phyloP scores from a whole-genome alignment of 768 basidiomycete genomes.

The Lentinula aciculospora region DNA sequence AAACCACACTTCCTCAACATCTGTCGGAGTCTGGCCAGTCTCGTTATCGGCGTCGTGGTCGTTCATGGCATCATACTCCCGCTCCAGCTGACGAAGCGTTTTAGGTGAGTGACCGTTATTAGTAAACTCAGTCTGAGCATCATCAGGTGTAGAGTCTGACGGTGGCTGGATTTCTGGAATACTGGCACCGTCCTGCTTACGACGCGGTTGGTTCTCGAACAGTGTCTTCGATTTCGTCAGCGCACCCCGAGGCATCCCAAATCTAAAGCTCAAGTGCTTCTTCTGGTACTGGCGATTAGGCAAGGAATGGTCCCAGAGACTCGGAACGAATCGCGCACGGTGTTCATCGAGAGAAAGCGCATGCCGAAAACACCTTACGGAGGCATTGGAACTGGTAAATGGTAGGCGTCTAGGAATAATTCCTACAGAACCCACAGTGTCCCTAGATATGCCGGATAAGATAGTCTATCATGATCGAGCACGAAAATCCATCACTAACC shows the following conservation, averaged over 20 bases:
- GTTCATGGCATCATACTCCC: not conserved
- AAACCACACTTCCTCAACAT: conserved; percentile 10
- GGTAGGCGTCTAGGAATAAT: conserved; percentile 48
- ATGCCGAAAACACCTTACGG: conserved; percentile 33
- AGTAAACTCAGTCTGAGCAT: not conserved
- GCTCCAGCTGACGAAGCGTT: not conserved
- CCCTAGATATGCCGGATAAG: conserved; percentile 31
- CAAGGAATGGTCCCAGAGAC: not conserved
- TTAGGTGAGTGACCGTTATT: not conserved
- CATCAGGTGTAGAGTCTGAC: not conserved
- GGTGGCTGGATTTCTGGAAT: not conserved
- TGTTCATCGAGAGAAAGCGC: conserved; percentile 36
- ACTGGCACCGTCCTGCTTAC: not conserved
- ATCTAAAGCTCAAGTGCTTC: not conserved
- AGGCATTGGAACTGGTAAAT: conserved; percentile 48
- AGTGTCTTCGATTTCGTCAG: not conserved
- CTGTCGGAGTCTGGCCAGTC: not conserved
- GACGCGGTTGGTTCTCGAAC: not conserved
- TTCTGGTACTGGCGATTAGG: not conserved
- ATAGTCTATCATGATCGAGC: not conserved
- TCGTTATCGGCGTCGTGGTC: conserved; percentile 11
- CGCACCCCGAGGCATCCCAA: not conserved
- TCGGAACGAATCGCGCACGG: conserved; percentile 21
- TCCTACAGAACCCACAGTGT: conserved; percentile 64
- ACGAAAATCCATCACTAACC: conserved; percentile 38